Base-by-base conservation (phyloP, 169 alveolate species). In the Besnoitia besnoiti region DNA sequence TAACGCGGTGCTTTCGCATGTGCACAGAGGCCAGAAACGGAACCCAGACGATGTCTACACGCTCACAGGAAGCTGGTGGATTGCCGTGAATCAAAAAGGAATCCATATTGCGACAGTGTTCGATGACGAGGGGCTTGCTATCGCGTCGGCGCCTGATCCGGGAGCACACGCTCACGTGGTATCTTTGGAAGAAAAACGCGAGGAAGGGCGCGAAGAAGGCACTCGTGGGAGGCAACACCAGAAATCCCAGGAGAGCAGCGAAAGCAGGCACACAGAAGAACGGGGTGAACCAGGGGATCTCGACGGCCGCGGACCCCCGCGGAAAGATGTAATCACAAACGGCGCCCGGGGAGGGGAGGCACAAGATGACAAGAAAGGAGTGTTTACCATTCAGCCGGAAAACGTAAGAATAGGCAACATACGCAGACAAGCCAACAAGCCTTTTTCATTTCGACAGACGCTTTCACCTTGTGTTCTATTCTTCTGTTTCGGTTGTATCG, bases 41-140 rank as follows among this genome's bases (percentile, higher is more conserved):
- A 55, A 5, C n/a, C 12, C 12, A 55, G 24, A 55, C 67, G 30
- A 8, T 14, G 5, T n/a, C n/a, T 55, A 10, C 67, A 55, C 12
- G 24, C 67, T 73, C 46, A 73, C 39, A 1, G 82, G 82, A 73
- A n/a, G 46, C 44, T 73, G 16, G 46, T 73, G 82, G 82, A 73
- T 73, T 73, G 39, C 47, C 46, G 46, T 73, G 46, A 37, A n/a
- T n/a, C 39, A 37, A 1, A 39, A 42, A 4, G 82, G 82, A 30
- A n/a, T 73, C 21, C 39, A 73, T 16, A 5, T 73, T 8, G 82
- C 82, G 39, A 35, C 82, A 0, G 82, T 73, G n/a, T 73, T 73
- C 46, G 82, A 73, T 16, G 5, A 39, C 8, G 82, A 73, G 2
- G 82, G 82, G 16, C 82, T 73, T 42, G 39, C 47, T 19, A n/a